phyloP scores from a whole-genome alignment of 228 moss, liverwort and hornwort genomes.

The Sphagnum fallax region DNA sequence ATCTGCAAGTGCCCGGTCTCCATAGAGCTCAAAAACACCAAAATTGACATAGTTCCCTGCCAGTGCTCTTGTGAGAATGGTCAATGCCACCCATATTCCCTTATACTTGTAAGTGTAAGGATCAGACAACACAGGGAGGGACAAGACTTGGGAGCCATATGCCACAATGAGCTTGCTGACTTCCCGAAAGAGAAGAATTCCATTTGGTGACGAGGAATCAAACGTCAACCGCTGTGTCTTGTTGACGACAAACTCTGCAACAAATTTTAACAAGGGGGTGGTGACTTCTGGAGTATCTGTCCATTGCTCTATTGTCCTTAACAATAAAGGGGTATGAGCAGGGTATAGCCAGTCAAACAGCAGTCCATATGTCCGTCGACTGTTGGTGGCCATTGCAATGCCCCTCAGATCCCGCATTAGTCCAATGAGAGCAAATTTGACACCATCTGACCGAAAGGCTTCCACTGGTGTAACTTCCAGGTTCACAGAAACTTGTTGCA shows the following conservation, averaged over 20 bases:
- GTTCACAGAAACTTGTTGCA: constrained; percentile 58
- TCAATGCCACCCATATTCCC: constrained; percentile 64
- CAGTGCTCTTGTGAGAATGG: constrained; percentile 56
- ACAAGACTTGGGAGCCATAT: constrained; percentile 52
- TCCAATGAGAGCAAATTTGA: constrained; percentile 58
- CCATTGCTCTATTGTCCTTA: constrained; percentile 66
- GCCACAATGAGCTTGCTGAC: constrained; percentile 62
- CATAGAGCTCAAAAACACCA: constrained; percentile 66
- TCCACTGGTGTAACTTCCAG: constrained; percentile 48
- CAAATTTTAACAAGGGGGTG: constrained; percentile 62
- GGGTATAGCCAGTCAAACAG: constrained; percentile 69
- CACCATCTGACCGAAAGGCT: constrained; percentile 48
- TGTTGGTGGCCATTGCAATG: constrained; percentile 65
- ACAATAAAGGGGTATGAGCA: constrained; percentile 37
- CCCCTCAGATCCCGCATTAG: constrained; percentile 71
- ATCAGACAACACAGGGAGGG: constrained; percentile 42
- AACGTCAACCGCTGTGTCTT: constrained; percentile 63
- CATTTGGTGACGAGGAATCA: constrained; percentile 34
- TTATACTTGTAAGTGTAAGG: constrained; percentile 67
- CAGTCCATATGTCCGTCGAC: constrained; percentile 60
- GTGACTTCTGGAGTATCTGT: constrained; percentile 60
- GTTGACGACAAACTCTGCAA: constrained; percentile 64
- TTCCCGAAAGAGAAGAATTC: constrained; percentile 46
- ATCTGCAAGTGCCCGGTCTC: constrained; percentile 50
- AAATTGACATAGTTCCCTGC: constrained; percentile 70